A percentile compares a stretch with the other conserved stretches of the same genome.
Evolutionary conservation across 1,139 yeast species (phyloP).

Genomic region (Pichia sp.): DNA sequence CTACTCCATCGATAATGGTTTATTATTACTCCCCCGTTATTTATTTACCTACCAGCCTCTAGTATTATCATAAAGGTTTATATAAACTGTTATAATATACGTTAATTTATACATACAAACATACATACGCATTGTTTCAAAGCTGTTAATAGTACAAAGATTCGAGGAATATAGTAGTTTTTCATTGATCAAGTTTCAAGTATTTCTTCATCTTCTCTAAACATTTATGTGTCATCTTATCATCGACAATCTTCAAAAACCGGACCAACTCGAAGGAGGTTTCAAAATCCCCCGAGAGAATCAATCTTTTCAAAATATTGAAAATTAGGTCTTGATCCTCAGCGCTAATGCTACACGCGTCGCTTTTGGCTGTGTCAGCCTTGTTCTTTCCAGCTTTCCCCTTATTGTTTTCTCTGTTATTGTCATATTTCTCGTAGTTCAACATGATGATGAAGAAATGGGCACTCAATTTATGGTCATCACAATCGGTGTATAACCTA

Average conservation of each 20-base stretch:
- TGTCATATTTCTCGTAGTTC: slow-evolving; percentile 36
- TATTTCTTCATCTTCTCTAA: slow-evolving; percentile 21
- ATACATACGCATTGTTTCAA: neutral
- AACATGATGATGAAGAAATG: slow-evolving; percentile 43
- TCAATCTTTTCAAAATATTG: slow-evolving; percentile 39
- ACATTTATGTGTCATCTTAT: slow-evolving; percentile 25
- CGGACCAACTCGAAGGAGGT: slow-evolving; percentile 46
- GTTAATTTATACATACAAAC: neutral
- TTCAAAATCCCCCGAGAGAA: slow-evolving; percentile 44
- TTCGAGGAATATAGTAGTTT: neutral
- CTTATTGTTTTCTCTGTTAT: slow-evolving; percentile 9
- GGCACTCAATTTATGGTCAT: slow-evolving; percentile 43
- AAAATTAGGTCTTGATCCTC: slow-evolving; percentile 38
- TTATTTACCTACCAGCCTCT: slow-evolving; percentile 1
- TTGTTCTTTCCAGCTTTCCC: neutral
- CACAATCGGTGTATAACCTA: slow-evolving; percentile 34
- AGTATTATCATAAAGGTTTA: neutral
- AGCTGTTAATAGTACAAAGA: neutral
- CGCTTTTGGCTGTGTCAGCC: neutral
- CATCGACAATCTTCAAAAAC: slow-evolving; percentile 43
- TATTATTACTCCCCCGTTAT: neutral
- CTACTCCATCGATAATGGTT: neutral
- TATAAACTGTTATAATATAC: neutral
- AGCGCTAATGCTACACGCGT: slow-evolving; percentile 7
- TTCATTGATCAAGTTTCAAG: slow-evolving; percentile 4